phyloP scores from a whole-genome alignment of 768 basidiomycete species.

The Hydnum rufescens region DNA sequence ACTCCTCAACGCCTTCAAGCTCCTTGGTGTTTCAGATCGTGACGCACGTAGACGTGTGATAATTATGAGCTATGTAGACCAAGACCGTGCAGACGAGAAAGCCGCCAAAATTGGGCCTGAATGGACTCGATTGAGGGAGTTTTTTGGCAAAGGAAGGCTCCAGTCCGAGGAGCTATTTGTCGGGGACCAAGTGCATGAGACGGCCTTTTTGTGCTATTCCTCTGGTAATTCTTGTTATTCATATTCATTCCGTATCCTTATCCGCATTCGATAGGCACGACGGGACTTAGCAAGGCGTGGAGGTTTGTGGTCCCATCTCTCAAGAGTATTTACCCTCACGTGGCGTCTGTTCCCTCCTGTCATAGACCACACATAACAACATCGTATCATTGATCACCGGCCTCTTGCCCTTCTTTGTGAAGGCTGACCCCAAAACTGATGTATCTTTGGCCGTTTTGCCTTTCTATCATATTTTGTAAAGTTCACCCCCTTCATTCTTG shows the following conservation, averaged over 20 bases:
- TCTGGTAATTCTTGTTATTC: no score
- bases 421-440: constrained; percentile 24
- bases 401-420: constrained; percentile 26
- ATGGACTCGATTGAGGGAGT: constrained; percentile 23
- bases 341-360: neutral
- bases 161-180: constrained; percentile 36
- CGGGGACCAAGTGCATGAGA: constrained; percentile 34
- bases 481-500: neutral
- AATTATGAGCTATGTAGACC: constrained; percentile 23
- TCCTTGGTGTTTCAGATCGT: constrained; percentile 25
- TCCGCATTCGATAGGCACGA: constrained; percentile 43
- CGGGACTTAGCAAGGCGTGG: constrained; percentile 53
- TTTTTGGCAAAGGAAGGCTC: constrained; percentile 33
- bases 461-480: constrained; percentile 15
- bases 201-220: constrained; percentile 43
- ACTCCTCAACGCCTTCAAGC: constrained; percentile 37
- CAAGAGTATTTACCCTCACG: neutral
- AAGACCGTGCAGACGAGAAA: neutral
- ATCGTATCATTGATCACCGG: constrained; percentile 39
- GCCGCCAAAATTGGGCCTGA: constrained; percentile 2
- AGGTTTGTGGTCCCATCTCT: constrained; percentile 14
- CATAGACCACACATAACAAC: constrained; percentile 29
- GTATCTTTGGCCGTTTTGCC: constrained; percentile 45
- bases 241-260: neutral
- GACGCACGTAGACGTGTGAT: constrained; percentile 38